Base-by-base conservation (phyloP, 345 rosid genomes). In the Ceriops tagal region DNA sequence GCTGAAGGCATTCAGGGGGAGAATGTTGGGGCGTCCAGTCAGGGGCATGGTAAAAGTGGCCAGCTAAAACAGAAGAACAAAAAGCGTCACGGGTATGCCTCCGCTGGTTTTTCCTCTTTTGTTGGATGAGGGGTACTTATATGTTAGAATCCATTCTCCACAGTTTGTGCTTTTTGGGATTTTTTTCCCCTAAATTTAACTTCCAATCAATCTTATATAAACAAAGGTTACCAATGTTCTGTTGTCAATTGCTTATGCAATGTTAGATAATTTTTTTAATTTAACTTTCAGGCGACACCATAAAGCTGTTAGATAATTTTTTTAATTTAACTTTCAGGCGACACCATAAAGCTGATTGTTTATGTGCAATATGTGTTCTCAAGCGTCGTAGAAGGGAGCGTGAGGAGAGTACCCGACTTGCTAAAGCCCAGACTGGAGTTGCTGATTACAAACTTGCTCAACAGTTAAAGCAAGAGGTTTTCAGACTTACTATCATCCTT, bases 371-470 rank as follows among this genome's bases (percentile, higher is more conserved):
- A 72, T 95, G 97, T 71, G 82, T 90, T 70, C 77, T 95, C 61
- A 90, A 90, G 83, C 85, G 97, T 62, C 96, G 91, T 49, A 90
- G 92, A 80, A 86, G 88, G 77, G 97, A 92, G 80, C 92, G 97
- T 27, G 93, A 93, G 81, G 91, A 85, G 67, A 86, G 34, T 71
- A 88, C 77, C 60, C 76, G 89, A 71, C 73, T 81, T 67, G 81
- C 81, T 75, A 83, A 81, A 76, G 92, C 87, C 67, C 84, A 78
- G 56, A 69, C 67, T 75, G 95, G 85, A 57, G 75, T 70, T 57
- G 56, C 52, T 66, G 86, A 81, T 61, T 57, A 61, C 32, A 66
- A 66, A 59, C 64, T 57, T 55, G 57, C 57, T 39, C 88, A 78
- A 65, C 88, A 89, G 74, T 69, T 71, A 53, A 90, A 84, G 82